phyloP scores from a whole-genome alignment of 305 asterid genomes.

The Ajuga reptans region DNA sequence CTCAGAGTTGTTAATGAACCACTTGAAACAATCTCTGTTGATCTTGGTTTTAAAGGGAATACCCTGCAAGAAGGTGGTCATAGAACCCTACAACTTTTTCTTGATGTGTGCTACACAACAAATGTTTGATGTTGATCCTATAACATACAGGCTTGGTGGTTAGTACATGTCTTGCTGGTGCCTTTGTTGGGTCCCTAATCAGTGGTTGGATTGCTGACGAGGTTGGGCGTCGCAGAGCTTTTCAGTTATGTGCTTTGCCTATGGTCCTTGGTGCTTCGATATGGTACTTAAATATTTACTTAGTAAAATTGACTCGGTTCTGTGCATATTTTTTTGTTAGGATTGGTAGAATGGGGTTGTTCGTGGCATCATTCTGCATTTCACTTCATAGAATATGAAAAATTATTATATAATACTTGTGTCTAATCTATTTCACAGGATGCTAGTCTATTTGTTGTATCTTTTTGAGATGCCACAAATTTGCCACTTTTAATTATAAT shows the following conservation, averaged over 20 bases:
- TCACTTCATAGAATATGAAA: background rate
- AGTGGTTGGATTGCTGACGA: slow-evolving; percentile 94
- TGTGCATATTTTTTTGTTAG: background rate
- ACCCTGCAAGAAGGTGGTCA: slow-evolving; percentile 71
- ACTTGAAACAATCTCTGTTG: slow-evolving; percentile 72
- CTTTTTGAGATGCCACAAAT: no score
- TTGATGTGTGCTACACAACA: background rate
- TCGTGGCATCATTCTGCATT: background rate
- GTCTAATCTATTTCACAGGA: background rate
- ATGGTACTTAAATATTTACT: slow-evolving; percentile 39
- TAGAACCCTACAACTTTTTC: slow-evolving; percentile 8
- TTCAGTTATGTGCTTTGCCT: slow-evolving; percentile 81
- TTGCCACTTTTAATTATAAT: background rate
- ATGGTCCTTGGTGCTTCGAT: slow-evolving; percentile 70
- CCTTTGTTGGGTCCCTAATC: slow-evolving; percentile 66
- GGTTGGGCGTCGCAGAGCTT: slow-evolving; percentile 79
- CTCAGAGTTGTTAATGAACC: slow-evolving; percentile 88
- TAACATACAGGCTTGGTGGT: slow-evolving; percentile 71
- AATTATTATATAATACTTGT: background rate
- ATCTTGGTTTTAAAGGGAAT: slow-evolving; percentile 81
- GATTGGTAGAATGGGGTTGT: background rate
- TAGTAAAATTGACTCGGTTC: background rate
- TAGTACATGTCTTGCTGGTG: slow-evolving; percentile 82
- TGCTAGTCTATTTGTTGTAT: no score
- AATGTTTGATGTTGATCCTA: slow-evolving; percentile 19